phyloP scores from a whole-genome alignment of 148 eudicot species.

The Salicornia ramosissima region DNA sequence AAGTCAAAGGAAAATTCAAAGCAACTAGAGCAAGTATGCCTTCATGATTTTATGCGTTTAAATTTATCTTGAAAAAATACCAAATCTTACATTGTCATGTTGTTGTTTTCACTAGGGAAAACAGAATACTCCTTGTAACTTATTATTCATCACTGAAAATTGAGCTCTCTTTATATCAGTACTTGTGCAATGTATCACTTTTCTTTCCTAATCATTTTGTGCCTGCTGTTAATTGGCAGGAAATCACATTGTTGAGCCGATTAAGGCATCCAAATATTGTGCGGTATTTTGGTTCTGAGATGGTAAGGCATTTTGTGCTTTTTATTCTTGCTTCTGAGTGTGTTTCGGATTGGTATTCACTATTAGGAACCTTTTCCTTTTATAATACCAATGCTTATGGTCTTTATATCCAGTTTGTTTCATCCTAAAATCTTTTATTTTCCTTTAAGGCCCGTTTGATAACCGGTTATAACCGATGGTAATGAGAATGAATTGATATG shows the following conservation, averaged over 20 bases:
- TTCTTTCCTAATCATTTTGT: background rate
- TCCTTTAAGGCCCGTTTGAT: too few species aligned
- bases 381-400: background rate
- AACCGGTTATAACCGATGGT: too few species aligned
- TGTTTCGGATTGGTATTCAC: background rate
- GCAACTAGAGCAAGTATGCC: slow-evolving; percentile 55
- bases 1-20: slow-evolving; percentile 51
- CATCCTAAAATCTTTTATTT: background rate
- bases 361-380: background rate
- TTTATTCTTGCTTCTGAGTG: background rate
- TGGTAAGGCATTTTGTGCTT: slow-evolving; percentile 18
- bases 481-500: too few species aligned
- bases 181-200: background rate
- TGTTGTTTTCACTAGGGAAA: too few species aligned
- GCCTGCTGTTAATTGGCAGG: slow-evolving; percentile 37
- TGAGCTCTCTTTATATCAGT: background rate
- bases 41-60: slow-evolving; percentile 1
- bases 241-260: slow-evolving; percentile 45
- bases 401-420: background rate
- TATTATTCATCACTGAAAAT: background rate
- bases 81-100: background rate
- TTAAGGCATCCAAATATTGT: slow-evolving; percentile 57
- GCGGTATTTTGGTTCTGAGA: slow-evolving; percentile 49
- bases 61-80: background rate
- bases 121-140: background rate